phyloP scores from a whole-genome alignment of 2,329 filamentous ascomycete species.

The Zymoseptoria tritici region DNA sequence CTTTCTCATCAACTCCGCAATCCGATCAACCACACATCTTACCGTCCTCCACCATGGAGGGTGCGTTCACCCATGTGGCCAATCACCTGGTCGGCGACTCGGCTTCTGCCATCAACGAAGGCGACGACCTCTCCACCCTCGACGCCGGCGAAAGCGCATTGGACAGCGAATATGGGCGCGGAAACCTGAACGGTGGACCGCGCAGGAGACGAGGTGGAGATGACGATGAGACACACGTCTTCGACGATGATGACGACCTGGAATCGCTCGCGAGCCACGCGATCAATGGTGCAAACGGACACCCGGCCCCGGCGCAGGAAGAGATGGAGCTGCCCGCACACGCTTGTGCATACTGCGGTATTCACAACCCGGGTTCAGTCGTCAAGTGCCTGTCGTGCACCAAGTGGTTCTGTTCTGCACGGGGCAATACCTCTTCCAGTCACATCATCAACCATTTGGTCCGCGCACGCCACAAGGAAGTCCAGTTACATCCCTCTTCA shows the following conservation, averaged over 20 bases:
- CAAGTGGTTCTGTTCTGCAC: conserved; percentile 98
- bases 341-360: conserved; percentile 96
- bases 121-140: conserved; percentile 52
- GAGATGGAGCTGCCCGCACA: conserved; percentile 80
- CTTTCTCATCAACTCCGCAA: background rate
- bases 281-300: conserved; percentile 64
- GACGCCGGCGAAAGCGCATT: conserved; percentile 67
- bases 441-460: conserved; percentile 99
- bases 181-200: conserved; percentile 54
- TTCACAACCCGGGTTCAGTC: conserved; percentile 89
- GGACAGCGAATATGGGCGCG: conserved; percentile 51
- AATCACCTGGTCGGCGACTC: conserved; percentile 82
- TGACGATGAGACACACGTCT: conserved; percentile 76
- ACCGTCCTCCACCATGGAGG: conserved; percentile 55
- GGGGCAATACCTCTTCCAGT: conserved; percentile 91
- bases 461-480: conserved; percentile 94
- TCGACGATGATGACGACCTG: conserved; percentile 60
- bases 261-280: conserved; percentile 73
- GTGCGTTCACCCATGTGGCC: conserved; percentile 78
- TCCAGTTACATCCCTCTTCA: conserved; percentile 89
- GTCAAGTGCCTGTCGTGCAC: conserved; percentile 93
- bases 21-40: background rate
- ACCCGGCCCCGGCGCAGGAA: conserved; percentile 55
- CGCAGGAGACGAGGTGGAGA: conserved; percentile 71
- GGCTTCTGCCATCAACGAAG: conserved; percentile 79